phyloP scores from a whole-genome alignment of 352 stramenopile genomes.

The Thalassiosira ordinaria region DNA sequence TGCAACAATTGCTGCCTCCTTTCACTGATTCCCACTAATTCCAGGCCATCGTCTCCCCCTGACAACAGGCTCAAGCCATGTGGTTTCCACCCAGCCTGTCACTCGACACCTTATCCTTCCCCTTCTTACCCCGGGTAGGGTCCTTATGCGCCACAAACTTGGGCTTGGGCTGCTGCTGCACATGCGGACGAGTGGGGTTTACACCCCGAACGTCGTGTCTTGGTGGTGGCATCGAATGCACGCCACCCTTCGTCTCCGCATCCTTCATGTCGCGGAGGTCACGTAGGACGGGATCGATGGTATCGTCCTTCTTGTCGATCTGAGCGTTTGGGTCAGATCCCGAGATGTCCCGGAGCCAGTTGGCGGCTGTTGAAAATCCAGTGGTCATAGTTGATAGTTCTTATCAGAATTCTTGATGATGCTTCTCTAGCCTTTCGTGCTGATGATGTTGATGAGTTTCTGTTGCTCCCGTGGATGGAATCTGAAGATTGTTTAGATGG shows the following conservation, averaged over 20 bases:
- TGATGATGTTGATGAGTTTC: too few relatives aligned
- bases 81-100: slow-evolving; percentile 39
- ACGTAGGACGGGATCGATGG: slow-evolving; percentile 31
- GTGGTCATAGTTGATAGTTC: slow-evolving; percentile 30
- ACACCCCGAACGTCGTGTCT: background rate
- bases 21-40: background rate
- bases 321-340: slow-evolving; percentile 19
- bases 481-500: too few relatives aligned
- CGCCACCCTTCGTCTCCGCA: slow-evolving; percentile 10
- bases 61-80: slow-evolving; percentile 34
- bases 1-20: too few relatives aligned
- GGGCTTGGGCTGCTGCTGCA: slow-evolving; percentile 50
- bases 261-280: slow-evolving; percentile 44
- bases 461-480: too few relatives aligned
- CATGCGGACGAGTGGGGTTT: background rate
- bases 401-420: background rate
- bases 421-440: too few relatives aligned
- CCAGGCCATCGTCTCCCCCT: too few relatives aligned
- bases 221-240: slow-evolving; percentile 6
- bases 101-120: slow-evolving; percentile 24
- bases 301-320: slow-evolving; percentile 18
- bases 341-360: slow-evolving; percentile 43
- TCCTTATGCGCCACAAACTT: slow-evolving; percentile 54
- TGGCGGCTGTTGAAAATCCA: slow-evolving; percentile 43
- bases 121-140: slow-evolving; percentile 32